phyloP scores from a whole-genome alignment of 2,329 filamentous ascomycete species.

The Paraphaeosphaeria minitans region DNA sequence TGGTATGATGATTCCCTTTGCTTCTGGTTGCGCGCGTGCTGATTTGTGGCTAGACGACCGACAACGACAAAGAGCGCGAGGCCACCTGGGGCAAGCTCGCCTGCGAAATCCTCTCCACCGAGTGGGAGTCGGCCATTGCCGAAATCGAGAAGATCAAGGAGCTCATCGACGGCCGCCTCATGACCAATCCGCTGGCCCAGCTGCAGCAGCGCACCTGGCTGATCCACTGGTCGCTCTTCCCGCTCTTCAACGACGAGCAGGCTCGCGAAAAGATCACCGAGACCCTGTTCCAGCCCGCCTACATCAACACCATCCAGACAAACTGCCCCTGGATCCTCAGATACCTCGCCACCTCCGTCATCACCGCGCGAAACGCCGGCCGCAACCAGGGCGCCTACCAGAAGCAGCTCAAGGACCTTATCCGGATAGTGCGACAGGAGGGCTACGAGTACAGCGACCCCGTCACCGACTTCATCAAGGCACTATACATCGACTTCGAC shows the following conservation, averaged over 20 bases:
- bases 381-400: constrained; percentile 90
- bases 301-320: constrained; percentile 99
- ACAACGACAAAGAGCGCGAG: constrained; percentile 95
- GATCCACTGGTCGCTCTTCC: constrained; percentile 98
- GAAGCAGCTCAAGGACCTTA: constrained; percentile 97
- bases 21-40: constrained; percentile 13
- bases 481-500: constrained; percentile 94
- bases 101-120: constrained; percentile 90
- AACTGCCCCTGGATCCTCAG: constrained; percentile 95
- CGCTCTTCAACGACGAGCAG: constrained; percentile 96
- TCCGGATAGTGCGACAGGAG: constrained; percentile 95
- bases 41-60: constrained; percentile 67
- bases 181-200: constrained; percentile 94
- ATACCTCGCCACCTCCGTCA: constrained; percentile 91
- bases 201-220: constrained; percentile 96
- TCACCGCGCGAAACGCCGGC: constrained; percentile 74
- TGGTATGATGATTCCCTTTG: constrained; percentile 50
- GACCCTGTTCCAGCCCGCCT: constrained; percentile 94
- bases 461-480: constrained; percentile 94
- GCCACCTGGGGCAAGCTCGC: constrained; percentile 98
- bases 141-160: constrained; percentile 69
- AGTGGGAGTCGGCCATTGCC: constrained; percentile 84
- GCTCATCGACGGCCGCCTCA: constrained; percentile 89
- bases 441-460: constrained; percentile 97
- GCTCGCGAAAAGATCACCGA: constrained; percentile 91